These are phyloP conservation scores for Dissophora ornata DNA, from an alignment of 192 early-diverging fungal species.

Conservation along the genomic window DNA sequence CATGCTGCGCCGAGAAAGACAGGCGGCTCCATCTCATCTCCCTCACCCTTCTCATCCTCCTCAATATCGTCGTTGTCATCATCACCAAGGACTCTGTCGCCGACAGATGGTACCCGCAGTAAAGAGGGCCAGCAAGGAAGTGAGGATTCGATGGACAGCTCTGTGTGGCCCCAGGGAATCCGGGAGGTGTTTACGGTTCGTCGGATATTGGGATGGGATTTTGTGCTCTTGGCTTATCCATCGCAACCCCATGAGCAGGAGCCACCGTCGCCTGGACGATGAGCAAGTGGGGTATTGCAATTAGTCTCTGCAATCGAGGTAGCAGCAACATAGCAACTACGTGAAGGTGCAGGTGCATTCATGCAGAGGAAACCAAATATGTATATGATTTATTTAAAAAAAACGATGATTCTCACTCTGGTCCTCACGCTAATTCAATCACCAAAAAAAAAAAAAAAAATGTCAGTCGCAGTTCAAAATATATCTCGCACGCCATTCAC, in stretches of 20 bases:
- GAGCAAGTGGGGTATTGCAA: too few relatives aligned
- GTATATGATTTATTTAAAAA: too few relatives aligned
- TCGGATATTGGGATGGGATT: slow-evolving; percentile 38
- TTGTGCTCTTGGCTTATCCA: slow-evolving; percentile 44
- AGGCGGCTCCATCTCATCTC: too few relatives aligned
- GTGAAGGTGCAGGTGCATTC: too few relatives aligned
- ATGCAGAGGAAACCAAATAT: too few relatives aligned
- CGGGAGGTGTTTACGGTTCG: slow-evolving; percentile 45
- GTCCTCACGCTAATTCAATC: slow-evolving; percentile 75
- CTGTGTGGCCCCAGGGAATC: slow-evolving; percentile 38
- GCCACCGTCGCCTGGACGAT: background rate
- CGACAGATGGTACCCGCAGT: background rate
- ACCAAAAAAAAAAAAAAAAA: slow-evolving; percentile 5
- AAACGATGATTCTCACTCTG: slow-evolving; percentile 80
- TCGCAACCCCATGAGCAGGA: slow-evolving; percentile 8
- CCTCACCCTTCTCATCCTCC: background rate
- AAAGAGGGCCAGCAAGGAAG: background rate
- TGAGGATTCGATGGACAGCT: slow-evolving; percentile 1
- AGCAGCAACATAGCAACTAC: too few relatives aligned
- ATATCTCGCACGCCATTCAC: background rate
- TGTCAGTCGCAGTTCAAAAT: background rate
- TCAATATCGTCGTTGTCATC: slow-evolving; percentile 5
- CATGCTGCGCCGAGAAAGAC: slow-evolving; percentile 14
- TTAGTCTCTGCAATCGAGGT: too few relatives aligned
- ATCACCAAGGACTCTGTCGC: background rate